Percentiles rank a stretch among this genome's conserved stretches.
phyloP scores from a whole-genome alignment of 768 basidiomycete species.

The Zangia roseola region DNA sequence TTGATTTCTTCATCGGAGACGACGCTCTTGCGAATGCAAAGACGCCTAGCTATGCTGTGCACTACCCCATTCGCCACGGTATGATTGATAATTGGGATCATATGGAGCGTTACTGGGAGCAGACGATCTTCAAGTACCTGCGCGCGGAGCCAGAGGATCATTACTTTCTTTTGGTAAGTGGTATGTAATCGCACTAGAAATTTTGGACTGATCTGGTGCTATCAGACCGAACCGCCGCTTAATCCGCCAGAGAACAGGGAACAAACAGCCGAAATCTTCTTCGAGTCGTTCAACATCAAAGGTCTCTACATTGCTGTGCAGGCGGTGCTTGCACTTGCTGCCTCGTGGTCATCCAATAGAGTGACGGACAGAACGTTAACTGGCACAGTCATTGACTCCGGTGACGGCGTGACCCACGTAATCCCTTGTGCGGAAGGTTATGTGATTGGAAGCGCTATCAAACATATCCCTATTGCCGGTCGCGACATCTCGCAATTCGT shows the following conservation, averaged over 20 bases:
- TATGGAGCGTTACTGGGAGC: slow-evolving; percentile 99
- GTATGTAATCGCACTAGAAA: neutral
- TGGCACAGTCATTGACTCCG: slow-evolving; percentile 97
- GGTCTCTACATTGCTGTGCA: slow-evolving; percentile 98
- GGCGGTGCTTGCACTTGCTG: slow-evolving; percentile 96
- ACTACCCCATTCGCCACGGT: slow-evolving; percentile 96
- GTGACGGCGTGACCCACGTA: slow-evolving; percentile 99
- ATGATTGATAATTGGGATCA: slow-evolving; percentile 99
- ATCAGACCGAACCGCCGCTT: slow-evolving; percentile 96
- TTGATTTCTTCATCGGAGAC: slow-evolving; percentile 99
- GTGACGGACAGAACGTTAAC: slow-evolving; percentile 90
- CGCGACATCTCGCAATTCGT: slow-evolving; percentile 97
- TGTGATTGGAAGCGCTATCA: slow-evolving; percentile 98
- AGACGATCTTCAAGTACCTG: slow-evolving; percentile 99
- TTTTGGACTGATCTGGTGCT: neutral
- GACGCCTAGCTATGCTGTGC: slow-evolving; percentile 89
- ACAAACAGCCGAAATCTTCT: slow-evolving; percentile 99
- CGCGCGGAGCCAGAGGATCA: slow-evolving; percentile 99
- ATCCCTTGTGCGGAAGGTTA: slow-evolving; percentile 97
- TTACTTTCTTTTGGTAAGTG: slow-evolving; percentile 90
- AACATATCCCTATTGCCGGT: slow-evolving; percentile 97
- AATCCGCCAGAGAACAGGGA: slow-evolving; percentile 99
- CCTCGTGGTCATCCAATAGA: slow-evolving; percentile 92
- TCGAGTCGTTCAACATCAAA: slow-evolving; percentile 99
- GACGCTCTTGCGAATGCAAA: slow-evolving; percentile 95